Conservation (phyloP, 2,329 filamentous ascomycete species). For the Ceratocystis eucalypticola region DNA sequence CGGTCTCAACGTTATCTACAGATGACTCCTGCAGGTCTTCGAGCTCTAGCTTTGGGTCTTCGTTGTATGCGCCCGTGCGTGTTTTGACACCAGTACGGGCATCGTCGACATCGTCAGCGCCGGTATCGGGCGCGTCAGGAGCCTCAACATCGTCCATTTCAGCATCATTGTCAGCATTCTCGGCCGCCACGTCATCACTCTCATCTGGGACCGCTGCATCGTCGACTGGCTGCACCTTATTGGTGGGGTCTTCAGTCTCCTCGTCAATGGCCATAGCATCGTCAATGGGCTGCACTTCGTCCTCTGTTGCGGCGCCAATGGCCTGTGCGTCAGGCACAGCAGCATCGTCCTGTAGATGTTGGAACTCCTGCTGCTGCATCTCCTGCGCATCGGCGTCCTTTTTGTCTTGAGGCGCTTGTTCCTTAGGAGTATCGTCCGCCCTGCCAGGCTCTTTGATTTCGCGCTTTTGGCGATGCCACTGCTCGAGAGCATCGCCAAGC, state of each 20-base stretch:
- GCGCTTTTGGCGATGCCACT: slow-evolving; percentile 78
- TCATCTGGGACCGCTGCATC: slow-evolving; percentile 37
- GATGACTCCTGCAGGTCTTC: slow-evolving; percentile 24
- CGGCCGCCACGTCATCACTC: slow-evolving; percentile 26
- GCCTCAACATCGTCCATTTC: slow-evolving; percentile 13
- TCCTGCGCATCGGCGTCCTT: slow-evolving; percentile 32
- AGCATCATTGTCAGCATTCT: slow-evolving; percentile 31
- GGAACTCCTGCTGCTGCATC: slow-evolving; percentile 70
- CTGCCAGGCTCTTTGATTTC: slow-evolving; percentile 51
- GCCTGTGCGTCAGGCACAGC: slow-evolving; percentile 77
- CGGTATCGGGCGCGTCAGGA: neutral
- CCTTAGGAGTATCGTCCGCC: slow-evolving; percentile 31
- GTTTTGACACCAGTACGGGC: slow-evolving; percentile 47
- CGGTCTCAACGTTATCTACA: slow-evolving; percentile 29
- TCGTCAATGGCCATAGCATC: slow-evolving; percentile 78
- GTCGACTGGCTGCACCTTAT: slow-evolving; percentile 38
- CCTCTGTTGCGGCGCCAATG: slow-evolving; percentile 73
- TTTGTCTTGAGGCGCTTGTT: slow-evolving; percentile 37
- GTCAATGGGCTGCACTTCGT: slow-evolving; percentile 74
- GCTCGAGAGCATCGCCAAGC: slow-evolving; percentile 79
- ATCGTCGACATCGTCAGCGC: slow-evolving; percentile 27
- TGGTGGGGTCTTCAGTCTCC: slow-evolving; percentile 40
- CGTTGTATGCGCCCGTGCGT: slow-evolving; percentile 44
- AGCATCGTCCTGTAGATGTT: slow-evolving; percentile 79
- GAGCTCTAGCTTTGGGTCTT: slow-evolving; percentile 30